phyloP scores from a whole-genome alignment of 129 eudicot genomes.

The Silybum marianum region DNA sequence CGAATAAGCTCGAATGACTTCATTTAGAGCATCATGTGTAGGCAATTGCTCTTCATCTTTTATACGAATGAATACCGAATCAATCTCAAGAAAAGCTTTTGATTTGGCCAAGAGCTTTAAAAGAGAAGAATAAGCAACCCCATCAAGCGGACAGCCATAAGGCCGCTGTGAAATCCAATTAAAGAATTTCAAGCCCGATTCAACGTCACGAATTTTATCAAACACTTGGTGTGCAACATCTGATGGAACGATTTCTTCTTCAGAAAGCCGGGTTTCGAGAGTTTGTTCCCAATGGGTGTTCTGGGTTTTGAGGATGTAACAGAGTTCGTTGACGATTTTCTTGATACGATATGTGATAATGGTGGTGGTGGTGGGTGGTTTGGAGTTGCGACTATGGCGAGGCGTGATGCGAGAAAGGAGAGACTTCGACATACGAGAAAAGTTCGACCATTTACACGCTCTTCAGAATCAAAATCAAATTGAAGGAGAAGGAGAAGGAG shows the following conservation, averaged over 20 bases:
- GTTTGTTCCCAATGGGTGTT: constrained; percentile 63
- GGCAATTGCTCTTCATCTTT: constrained; percentile 48
- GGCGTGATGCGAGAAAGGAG: constrained; percentile 77
- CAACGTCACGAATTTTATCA: constrained; percentile 60
- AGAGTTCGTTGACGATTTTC: constrained; percentile 48
- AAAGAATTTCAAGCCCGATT: constrained; percentile 47
- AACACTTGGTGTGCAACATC: constrained; percentile 86
- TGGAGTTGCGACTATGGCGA: constrained; percentile 39
- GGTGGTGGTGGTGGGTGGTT: constrained; percentile 21
- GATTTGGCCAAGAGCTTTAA: constrained; percentile 71
- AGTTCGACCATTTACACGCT: constrained; percentile 20
- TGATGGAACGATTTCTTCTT: constrained; percentile 57
- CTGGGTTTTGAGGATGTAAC: constrained; percentile 52
- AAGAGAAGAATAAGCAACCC: constrained; percentile 79
- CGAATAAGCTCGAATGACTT: constrained; percentile 56
- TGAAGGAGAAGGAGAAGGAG: background rate
- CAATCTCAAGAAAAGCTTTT: constrained; percentile 59
- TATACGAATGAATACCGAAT: constrained; percentile 47
- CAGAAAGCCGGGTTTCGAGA: constrained; percentile 55
- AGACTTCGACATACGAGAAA: constrained; percentile 66
- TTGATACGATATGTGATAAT: constrained; percentile 36
- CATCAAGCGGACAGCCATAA: constrained; percentile 59
- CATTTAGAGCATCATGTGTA: constrained; percentile 56
- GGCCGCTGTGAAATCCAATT: constrained; percentile 61
- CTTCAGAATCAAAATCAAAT: background rate